Percentiles rank a stretch among this genome's conserved stretches.
These are phyloP conservation scores for Plasmodium ovale DNA, from an alignment of 169 alveolate genomes.

Conservation along the genomic window DNA sequence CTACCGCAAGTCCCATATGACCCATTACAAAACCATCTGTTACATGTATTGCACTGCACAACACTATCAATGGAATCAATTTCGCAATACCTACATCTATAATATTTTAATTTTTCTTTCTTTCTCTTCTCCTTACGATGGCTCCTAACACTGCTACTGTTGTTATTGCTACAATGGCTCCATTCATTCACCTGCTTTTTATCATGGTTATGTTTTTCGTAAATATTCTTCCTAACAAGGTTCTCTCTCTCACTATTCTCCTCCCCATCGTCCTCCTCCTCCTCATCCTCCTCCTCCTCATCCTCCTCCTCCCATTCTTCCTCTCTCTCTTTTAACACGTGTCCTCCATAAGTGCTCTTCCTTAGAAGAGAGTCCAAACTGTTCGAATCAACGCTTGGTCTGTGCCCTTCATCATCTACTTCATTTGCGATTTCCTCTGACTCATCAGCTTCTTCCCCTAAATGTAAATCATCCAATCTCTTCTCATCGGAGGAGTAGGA, in stretches of 20 bases:
- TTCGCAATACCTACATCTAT: conserved; percentile 76
- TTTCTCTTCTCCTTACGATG: no score
- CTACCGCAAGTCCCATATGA: conserved; percentile 81
- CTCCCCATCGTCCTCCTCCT: neutral
- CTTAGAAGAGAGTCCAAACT: no score
- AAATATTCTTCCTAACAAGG: neutral
- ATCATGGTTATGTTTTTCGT: neutral
- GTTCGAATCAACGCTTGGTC: no score
- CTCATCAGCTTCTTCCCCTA: neutral
- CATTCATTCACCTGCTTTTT: neutral
- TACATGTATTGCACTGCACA: conserved; percentile 84
- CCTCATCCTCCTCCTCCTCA: neutral
- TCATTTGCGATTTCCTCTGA: no score
- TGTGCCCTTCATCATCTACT: no score
- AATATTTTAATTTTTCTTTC: conserved; percentile 39
- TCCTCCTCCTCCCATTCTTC: neutral
- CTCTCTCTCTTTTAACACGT: neutral
- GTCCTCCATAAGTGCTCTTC: no score
- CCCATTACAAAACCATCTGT: conserved; percentile 88
- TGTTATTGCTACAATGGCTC: neutral
- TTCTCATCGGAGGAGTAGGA: no score
- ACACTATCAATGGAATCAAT: conserved; percentile 79
- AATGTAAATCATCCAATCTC: neutral
- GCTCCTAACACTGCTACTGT: conserved; percentile 1
- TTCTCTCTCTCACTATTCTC: neutral